Evolutionary conservation across 2,329 filamentous ascomycete species (phyloP), one percentile per base, ranked within the genome.

Genomic region (Fusarium goolgardi): DNA sequence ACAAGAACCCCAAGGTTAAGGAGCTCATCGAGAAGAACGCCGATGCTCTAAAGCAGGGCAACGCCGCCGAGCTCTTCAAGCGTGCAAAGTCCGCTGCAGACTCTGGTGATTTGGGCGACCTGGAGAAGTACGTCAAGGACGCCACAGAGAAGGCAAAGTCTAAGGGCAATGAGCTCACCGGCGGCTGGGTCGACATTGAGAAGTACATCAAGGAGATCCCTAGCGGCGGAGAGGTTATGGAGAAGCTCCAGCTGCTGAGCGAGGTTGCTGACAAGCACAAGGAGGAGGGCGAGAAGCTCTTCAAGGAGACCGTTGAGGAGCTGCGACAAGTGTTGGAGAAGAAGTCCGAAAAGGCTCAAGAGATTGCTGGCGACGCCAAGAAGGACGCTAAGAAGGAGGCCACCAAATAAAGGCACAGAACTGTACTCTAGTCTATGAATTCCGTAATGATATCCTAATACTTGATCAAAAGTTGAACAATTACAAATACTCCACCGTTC

Each of bases 1-100:
- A 93, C 70, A 93, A 93, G 83, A 91, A 87, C 78, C 90, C 91
- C n/a, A 82, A 91, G 79, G 80, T 92, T 60, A 93, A 92, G 82
- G 83, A 92, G 78, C 77, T 93, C 0, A 75, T 94, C 2, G 90
- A 92, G 81, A 82, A 91, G 74, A 94, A 94, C 77, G 83, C 85
- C 46, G 88, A 91, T 57, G 78, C 84, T 0, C 79, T 94, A 49
- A 92, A 91, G 81, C 80, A 87, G 65, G 90, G 90, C 18, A 90
- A 93, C 70, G 79, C 87, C 16, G 80, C 81, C 50, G 87, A 92
- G 70, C 77, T 92, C 0, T 90, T 90, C 73, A 80, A 87, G 52
- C 86, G 88, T 75, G 82, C 89, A 54, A 88, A 87, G 78, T 81
- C 84, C 2, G 87, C 89, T 1, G 84, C 85, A 12, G 83, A 88